Evolutionary conservation across 257 asterid genomes (phyloP).

Genomic region (Nicotiana undulata): DNA sequence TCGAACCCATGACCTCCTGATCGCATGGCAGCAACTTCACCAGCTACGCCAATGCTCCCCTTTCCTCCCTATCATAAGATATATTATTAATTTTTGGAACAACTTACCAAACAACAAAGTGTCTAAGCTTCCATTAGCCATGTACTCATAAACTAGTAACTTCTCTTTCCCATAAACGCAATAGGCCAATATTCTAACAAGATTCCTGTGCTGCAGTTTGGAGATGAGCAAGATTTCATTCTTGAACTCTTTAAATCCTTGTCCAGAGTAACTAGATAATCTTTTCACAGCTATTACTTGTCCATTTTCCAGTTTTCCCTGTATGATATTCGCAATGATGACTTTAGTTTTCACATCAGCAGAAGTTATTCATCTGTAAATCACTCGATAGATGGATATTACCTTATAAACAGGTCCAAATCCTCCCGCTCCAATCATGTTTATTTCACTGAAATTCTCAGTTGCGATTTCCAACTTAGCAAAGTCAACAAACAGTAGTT

Average conservation of each 20-base stretch:
- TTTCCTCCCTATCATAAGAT: constrained; percentile 7
- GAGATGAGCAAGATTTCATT: too few relatives aligned
- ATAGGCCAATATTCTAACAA: too few relatives aligned
- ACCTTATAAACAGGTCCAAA: constrained; percentile 22
- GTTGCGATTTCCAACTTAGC: constrained; percentile 10
- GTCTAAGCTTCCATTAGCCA: too few relatives aligned
- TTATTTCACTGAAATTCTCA: constrained; percentile 2
- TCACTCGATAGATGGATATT: neutral
- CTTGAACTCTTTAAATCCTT: too few relatives aligned
- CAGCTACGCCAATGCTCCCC: constrained; percentile 10
- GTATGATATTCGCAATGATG: too few relatives aligned
- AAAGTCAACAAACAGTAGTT: constrained; percentile 7
- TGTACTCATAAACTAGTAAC: too few relatives aligned
- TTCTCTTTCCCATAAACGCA: too few relatives aligned
- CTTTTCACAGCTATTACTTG: too few relatives aligned
- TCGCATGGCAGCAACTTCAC: neutral
- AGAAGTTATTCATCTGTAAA: neutral
- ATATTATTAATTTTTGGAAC: neutral
- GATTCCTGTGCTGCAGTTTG: too few relatives aligned
- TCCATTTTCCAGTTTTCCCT: too few relatives aligned
- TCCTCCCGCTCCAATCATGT: constrained; percentile 20
- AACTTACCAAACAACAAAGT: too few relatives aligned
- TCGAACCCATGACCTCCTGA: constrained; percentile 14
- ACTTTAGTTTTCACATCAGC: neutral
- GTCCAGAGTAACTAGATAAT: too few relatives aligned